Conservation (phyloP, 176 grass and related monocot species). For the Phoenix roebelenii region DNA sequence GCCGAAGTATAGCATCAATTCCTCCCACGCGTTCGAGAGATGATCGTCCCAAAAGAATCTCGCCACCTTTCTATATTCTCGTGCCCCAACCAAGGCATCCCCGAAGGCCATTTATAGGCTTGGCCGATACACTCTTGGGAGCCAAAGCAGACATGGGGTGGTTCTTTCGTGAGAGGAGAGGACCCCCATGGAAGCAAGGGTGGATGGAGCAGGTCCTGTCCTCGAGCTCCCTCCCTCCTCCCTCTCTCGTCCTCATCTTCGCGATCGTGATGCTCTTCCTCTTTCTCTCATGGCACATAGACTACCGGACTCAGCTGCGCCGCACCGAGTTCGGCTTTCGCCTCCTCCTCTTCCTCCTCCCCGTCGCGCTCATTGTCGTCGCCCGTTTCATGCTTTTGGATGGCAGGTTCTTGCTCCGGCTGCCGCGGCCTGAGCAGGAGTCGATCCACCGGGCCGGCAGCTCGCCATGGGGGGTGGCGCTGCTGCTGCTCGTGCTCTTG, state of each 20-base stretch:
- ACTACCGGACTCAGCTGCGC: slow-evolving; percentile 43
- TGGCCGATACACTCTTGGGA: too few species aligned
- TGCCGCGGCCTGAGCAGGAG: slow-evolving; percentile 40
- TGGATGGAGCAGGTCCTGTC: slow-evolving; percentile 45
- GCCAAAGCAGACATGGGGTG: slow-evolving; percentile 17
- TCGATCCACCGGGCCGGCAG: slow-evolving; percentile 58
- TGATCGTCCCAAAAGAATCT: too few species aligned
- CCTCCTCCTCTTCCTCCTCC: slow-evolving; percentile 40
- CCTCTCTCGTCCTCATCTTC: slow-evolving; percentile 59
- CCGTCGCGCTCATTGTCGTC: slow-evolving; percentile 46
- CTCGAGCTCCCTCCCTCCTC: slow-evolving; percentile 36
- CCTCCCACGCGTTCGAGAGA: too few species aligned
- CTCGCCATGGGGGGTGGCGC: slow-evolving; percentile 57
- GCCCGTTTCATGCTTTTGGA: slow-evolving; percentile 4
- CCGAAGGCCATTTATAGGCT: too few species aligned
- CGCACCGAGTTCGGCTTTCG: slow-evolving; percentile 28
- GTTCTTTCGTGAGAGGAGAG: slow-evolving; percentile 32
- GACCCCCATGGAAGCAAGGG: slow-evolving; percentile 42
- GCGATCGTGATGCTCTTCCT: slow-evolving; percentile 47
- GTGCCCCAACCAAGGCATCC: too few species aligned
- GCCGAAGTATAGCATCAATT: too few species aligned
- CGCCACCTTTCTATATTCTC: too few species aligned
- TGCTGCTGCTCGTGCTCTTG: slow-evolving; percentile 47
- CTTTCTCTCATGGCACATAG: slow-evolving; percentile 51
- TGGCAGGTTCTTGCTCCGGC: slow-evolving; percentile 18